phyloP scores from a whole-genome alignment of 345 rosid genomes.

The Turnera subulata region DNA sequence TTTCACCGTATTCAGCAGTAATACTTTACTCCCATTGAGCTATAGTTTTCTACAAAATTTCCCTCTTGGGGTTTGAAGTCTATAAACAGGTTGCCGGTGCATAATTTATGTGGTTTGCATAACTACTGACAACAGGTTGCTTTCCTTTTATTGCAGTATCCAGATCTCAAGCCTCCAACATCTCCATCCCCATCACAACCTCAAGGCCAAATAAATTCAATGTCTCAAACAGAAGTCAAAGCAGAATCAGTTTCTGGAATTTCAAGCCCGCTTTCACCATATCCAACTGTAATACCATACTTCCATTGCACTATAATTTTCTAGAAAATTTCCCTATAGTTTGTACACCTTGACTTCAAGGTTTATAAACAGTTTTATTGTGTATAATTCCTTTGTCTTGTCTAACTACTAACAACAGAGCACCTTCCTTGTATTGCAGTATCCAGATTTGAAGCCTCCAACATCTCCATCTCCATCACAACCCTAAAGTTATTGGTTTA shows the following conservation, averaged over 20 bases:
- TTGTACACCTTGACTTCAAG: conserved; percentile 2
- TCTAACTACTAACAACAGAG: conserved; percentile 4
- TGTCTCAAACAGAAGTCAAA: conserved; percentile 45
- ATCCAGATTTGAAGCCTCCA: conserved; percentile 96
- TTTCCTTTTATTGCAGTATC: conserved; percentile 54
- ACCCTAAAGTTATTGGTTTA: conserved; percentile 39
- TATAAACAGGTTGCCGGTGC: background rate
- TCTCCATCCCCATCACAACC: conserved; percentile 88
- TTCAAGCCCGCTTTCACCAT: conserved; percentile 77
- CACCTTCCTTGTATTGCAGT: conserved; percentile 43
- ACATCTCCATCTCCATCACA: conserved; percentile 80
- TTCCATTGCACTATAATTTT: conserved; percentile 5
- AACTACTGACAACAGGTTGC: conserved; percentile 3
- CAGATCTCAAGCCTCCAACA: conserved; percentile 94
- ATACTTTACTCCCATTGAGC: conserved; percentile 21
- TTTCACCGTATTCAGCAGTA: conserved; percentile 86
- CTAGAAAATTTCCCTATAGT: background rate
- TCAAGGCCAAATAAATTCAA: conserved; percentile 47
- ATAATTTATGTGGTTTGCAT: background rate
- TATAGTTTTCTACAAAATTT: background rate
- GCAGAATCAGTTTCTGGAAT: conserved; percentile 41
- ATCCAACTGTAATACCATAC: conserved; percentile 56
- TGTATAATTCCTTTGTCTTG: background rate
- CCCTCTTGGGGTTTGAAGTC: background rate
- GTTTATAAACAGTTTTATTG: background rate